Base-by-base conservation (phyloP, 495 filamentous ascomycete species). In the Aspergillus heteromorphus region DNA sequence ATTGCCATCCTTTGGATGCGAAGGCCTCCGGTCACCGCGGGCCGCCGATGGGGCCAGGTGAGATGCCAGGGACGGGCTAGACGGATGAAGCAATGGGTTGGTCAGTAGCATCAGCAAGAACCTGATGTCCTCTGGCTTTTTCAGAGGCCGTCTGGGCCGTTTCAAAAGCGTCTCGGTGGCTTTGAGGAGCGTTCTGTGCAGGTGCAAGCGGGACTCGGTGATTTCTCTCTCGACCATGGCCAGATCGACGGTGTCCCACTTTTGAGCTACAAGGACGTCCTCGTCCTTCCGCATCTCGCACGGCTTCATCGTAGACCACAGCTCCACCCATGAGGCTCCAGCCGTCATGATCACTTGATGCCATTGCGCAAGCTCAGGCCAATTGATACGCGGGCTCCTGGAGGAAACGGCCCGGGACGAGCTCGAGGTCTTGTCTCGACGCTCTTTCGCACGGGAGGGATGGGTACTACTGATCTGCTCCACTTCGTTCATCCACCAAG, bases 91-190 rank as follows among this genome's bases (percentile, higher is more conserved):
- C 2, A 91, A 64, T 36, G 92, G 92, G 63, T 96, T 96, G n/a
- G 78, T 82, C 20, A 95, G 70, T 49, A 96, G 70, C 16, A 96
- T 85, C n/a, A 97, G 75, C 18, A 96, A 70, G 64, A 95, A 95
- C 43, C 92, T 79, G 30, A 85, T 75, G 49, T 95, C 86, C 52
- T 85, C 80, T 18, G 89, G 84, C 29, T 78, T 79, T 48, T 75
- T 83, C 55, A 96, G 61, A 10, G 82, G 79, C 30, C 88, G 78
- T 4, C 89, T 83, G 4, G 92, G 92, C 10, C 92, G 83, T 62
- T 91, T 96, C n/a, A 96, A 73, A 42, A 96, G 71, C 57, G 76
- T 87, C 66, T 97, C 92, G 1, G 83, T 87, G 16, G 88, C 87
- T 65, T 93, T 95, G 47, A 97, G 70, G 5, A 97, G 76, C 5